Conservation (phyloP, 768 basidiomycete species). For the Cystobasidium tubakii region DNA sequence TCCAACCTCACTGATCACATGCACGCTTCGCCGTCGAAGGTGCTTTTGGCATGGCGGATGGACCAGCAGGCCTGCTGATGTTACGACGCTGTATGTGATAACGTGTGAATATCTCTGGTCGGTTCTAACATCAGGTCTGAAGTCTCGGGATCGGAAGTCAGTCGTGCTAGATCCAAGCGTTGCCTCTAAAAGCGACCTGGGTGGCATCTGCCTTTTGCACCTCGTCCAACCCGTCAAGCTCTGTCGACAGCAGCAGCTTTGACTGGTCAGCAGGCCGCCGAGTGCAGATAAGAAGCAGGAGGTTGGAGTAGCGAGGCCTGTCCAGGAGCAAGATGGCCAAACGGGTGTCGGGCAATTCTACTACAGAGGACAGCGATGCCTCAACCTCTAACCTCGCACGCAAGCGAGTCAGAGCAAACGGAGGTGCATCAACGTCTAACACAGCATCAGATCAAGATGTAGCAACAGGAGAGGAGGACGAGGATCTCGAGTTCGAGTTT, state of each 20-base stretch:
- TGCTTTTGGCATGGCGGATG: too few relatives aligned
- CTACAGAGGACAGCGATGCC: slow-evolving; percentile 30
- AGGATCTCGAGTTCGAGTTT: slow-evolving; percentile 29
- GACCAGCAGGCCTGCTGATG: too few relatives aligned
- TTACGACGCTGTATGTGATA: too few relatives aligned
- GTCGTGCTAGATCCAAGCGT: too few relatives aligned
- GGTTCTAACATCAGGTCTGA: too few relatives aligned
- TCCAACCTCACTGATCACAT: too few relatives aligned
- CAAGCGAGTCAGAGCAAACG: slow-evolving; percentile 1
- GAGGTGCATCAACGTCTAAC: background rate
- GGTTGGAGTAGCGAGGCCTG: background rate
- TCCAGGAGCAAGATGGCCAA: background rate
- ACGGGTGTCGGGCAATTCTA: slow-evolving; percentile 12
- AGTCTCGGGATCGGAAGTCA: too few relatives aligned
- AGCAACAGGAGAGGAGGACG: slow-evolving; percentile 21
- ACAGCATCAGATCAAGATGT: slow-evolving; percentile 7
- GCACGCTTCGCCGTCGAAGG: too few relatives aligned
- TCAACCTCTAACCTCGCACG: slow-evolving; percentile 5
- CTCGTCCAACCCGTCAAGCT: background rate
- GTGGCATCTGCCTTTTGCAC: background rate
- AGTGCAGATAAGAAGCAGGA: background rate
- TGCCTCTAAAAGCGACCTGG: background rate
- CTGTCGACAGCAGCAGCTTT: background rate
- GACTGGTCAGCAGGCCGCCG: background rate
- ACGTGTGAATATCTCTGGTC: too few relatives aligned